A percentile compares a stretch with the other conserved stretches of the same genome.
Conservation (phyloP, 176 grass and related monocot genomes). For the Saccharum spontaneum region DNA sequence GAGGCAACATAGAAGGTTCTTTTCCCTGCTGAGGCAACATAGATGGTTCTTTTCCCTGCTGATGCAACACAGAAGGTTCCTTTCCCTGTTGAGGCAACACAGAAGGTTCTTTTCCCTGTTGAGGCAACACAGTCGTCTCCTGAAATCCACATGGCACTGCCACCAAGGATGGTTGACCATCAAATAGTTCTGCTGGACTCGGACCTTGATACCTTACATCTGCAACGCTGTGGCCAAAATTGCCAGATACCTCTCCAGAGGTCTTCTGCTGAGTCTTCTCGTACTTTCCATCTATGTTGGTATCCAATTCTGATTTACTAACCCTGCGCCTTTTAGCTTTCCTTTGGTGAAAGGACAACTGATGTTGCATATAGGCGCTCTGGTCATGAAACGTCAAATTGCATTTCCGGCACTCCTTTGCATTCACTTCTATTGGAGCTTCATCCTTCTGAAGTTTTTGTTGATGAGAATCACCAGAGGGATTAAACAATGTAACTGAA, state of each 20-base stretch:
- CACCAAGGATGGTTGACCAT: slow-evolving; percentile 38
- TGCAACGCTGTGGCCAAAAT: slow-evolving; percentile 40
- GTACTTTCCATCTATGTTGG: slow-evolving; percentile 58
- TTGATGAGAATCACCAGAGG: slow-evolving; percentile 29
- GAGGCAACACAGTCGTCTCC: slow-evolving; percentile 4
- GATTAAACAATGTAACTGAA: slow-evolving; percentile 34
- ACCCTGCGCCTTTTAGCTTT: slow-evolving; percentile 76
- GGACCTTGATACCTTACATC: slow-evolving; percentile 58
- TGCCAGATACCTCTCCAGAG: slow-evolving; percentile 51
- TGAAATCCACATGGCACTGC: slow-evolving; percentile 33
- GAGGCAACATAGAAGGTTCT: not conserved
- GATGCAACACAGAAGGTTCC: not conserved
- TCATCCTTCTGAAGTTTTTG: slow-evolving; percentile 50
- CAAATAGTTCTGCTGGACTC: slow-evolving; percentile 38
- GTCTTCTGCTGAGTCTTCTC: slow-evolving; percentile 62
- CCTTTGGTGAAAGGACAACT: slow-evolving; percentile 72
- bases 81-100: not conserved
- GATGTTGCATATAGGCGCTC: slow-evolving; percentile 70
- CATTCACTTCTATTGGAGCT: slow-evolving; percentile 28
- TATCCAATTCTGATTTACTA: slow-evolving; percentile 39
- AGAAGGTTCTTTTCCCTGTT: slow-evolving; percentile 15
- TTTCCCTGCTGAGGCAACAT: slow-evolving; percentile 8
- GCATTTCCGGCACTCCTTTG: slow-evolving; percentile 59
- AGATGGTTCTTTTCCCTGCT: slow-evolving; percentile 15
- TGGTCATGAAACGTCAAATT: slow-evolving; percentile 67